Base-by-base conservation (phyloP, 345 rosid genomes). In the Rhodamnia argentea region DNA sequence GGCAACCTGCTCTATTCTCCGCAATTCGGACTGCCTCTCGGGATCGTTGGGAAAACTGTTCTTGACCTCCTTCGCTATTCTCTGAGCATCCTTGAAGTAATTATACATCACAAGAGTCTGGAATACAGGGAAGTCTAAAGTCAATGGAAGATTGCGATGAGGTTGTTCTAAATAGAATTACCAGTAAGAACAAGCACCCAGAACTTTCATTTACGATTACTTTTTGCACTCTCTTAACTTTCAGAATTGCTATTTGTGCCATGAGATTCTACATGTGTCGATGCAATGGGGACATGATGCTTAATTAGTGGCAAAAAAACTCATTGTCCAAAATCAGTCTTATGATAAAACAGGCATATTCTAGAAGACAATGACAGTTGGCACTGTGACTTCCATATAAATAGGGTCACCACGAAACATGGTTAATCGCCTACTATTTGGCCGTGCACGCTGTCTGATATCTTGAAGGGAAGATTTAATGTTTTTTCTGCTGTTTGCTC, bases 11-110 rank as follows among this genome's bases (percentile, higher is more conserved):
- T 98, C 99, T 88, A 98, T 70, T 84, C 89, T 91, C 23, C 90
- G 87, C 24, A 98, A 88, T 90, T 98, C 99, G 10, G 98, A 93
- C 85, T 93, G 83, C 85, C 93, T 93, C 24, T 94, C 98, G 1
- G 96, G 93, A 86, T 98, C 95, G 12, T 89, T 92, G 57, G 94
- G 89, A 85, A 92, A 96, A 88, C 94, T 93, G 58, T 92, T 93
- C 90, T 92, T 96, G 86, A 96, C 84, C 88, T 98, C 99, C 88
- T 94, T 98, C 0, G 92, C 96, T 2, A 96, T 92, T 92, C 91
- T 94, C 89, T 91, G 97, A 37, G 99, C 99, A 84, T 98, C 98
- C 85, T 94, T 95, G 91, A 98, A 98, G 88, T 91, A 95, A 86
- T 93, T 96, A 86, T 92, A 93, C 94, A 85, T 87, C 26, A 86